Percentiles rank a stretch among this genome's conserved stretches.
Conservation (phyloP, 148 eudicot genomes). For the Rhododendron henanense region DNA sequence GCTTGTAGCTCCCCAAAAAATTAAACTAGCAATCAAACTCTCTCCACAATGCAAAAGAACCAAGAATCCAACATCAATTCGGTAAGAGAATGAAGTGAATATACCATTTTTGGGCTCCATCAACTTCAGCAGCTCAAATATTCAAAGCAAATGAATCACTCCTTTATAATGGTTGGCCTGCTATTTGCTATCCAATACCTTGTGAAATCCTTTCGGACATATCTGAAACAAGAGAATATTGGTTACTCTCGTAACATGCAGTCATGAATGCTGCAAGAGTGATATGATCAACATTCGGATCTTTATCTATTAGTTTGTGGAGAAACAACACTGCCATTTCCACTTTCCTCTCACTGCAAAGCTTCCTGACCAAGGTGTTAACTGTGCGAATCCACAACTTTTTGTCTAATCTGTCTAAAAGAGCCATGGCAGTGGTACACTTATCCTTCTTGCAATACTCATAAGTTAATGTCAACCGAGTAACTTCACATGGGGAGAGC, state of each 20-base stretch:
- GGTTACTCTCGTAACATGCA: slow-evolving; percentile 65
- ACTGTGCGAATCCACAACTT: slow-evolving; percentile 72
- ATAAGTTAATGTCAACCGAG: slow-evolving; percentile 71
- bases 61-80: not conserved
- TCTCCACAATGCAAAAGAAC: slow-evolving; percentile 1
- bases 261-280: slow-evolving; percentile 73
- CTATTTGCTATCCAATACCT: slow-evolving; percentile 29
- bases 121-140: not conserved
- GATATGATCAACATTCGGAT: slow-evolving; percentile 49
- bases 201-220: slow-evolving; percentile 47
- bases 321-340: slow-evolving; percentile 65
- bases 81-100: not conserved
- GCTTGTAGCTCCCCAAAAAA: not conserved
- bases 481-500: slow-evolving; percentile 76
- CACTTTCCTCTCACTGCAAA: slow-evolving; percentile 73
- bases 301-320: slow-evolving; percentile 56
- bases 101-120: not conserved
- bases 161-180: not conserved
- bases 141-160: slow-evolving; percentile 4
- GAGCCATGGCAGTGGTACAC: slow-evolving; percentile 30
- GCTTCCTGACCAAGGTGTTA: slow-evolving; percentile 75
- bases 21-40: not conserved
- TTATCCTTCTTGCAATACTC: slow-evolving; percentile 67
- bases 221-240: slow-evolving; percentile 67
- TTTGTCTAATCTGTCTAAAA: slow-evolving; percentile 65